phyloP scores from a whole-genome alignment of 2,329 filamentous ascomycete genomes.

The Grosmannia clavigera region DNA sequence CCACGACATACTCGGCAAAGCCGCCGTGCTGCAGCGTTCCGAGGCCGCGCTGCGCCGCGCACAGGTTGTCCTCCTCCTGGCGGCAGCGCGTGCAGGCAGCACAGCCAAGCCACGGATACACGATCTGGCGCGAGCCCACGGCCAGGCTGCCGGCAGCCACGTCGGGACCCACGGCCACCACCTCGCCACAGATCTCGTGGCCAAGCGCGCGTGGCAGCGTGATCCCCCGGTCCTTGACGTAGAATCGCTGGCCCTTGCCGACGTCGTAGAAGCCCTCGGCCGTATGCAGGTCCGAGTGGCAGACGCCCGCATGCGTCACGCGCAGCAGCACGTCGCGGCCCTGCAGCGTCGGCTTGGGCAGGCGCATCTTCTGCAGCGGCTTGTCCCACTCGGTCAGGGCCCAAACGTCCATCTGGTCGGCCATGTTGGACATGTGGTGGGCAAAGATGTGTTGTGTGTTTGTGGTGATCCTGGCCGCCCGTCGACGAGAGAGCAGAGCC shows the following conservation, averaged over 20 bases:
- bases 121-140: conserved; percentile 5
- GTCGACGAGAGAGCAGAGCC: not conserved
- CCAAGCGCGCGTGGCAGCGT: conserved; percentile 4
- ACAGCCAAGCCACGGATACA: conserved; percentile 7
- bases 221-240: conserved; percentile 7
- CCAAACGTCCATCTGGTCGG: conserved; percentile 5
- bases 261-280: conserved; percentile 7
- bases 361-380: conserved; percentile 4
- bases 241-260: conserved; percentile 3
- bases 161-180: conserved; percentile 2
- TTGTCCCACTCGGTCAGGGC: conserved; percentile 5
- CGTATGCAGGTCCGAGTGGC: conserved; percentile 7
- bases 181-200: conserved; percentile 6
- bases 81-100: conserved; percentile 4
- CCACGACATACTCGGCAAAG: conserved; percentile 7
- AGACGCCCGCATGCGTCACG: conserved; percentile 6
- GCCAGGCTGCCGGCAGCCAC: not conserved
- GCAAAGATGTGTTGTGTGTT: not conserved
- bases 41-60: conserved; percentile 5
- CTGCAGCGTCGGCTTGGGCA: not conserved
- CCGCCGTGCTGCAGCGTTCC: conserved; percentile 5
- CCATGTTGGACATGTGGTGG: not conserved
- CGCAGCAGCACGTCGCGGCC: conserved; percentile 2
- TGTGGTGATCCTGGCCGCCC: not conserved
- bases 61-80: conserved; percentile 7